Evolutionary conservation across 202 grass and related monocot species (phyloP), one percentile per base, ranked within the genome.

Genomic region (Setaria viridis): DNA sequence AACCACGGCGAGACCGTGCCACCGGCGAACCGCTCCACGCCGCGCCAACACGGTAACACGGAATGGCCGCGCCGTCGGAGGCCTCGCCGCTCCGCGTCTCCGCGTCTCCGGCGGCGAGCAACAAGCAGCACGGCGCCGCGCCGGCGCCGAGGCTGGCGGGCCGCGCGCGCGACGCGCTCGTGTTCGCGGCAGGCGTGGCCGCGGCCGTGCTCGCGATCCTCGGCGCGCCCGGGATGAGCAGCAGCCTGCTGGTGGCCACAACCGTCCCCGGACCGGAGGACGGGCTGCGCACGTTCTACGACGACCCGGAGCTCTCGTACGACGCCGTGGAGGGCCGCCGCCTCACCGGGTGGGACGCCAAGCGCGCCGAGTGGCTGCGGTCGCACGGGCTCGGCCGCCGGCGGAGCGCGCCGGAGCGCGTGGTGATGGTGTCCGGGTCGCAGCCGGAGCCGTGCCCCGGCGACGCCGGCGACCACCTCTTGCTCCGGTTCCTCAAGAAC

Each of bases 141-240:
- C 20, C 25, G 25, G 9, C 25, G 59, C 25, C 9, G 59, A 58
- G 25, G 25, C 25, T 25, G 25, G 25, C 25, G 25, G 25, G 15
- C 1, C 57, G 68, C 35, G 7, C 64, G 46, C 77, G 72, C 72
- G 85, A 82, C 78, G 85, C 72, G 63, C 30, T 77, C 63, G 41
- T 87, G 60, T 77, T 87, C 79, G 30, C 71, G 15, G 62, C 63
- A 13, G 85, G 72, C 33, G 72, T 64, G 17, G 72, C 46, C 14
- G 72, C 20, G 6, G 62, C 72, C 1, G 72, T 53, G 30, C 91
- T 90, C 49, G 11, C 84, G 19, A 62, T 92, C 47, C 85, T 85
- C 15, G 29, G 58, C 29, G 53, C 79, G 11, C 62, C n/a, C 39
- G 39, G 39, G 39, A 41, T 2, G 29, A 71, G 70, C 71, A 68